These are phyloP conservation scores for Aspergillus sp. DNA, from an alignment of 2,329 filamentous ascomycete species.

Conservation along the genomic window DNA sequence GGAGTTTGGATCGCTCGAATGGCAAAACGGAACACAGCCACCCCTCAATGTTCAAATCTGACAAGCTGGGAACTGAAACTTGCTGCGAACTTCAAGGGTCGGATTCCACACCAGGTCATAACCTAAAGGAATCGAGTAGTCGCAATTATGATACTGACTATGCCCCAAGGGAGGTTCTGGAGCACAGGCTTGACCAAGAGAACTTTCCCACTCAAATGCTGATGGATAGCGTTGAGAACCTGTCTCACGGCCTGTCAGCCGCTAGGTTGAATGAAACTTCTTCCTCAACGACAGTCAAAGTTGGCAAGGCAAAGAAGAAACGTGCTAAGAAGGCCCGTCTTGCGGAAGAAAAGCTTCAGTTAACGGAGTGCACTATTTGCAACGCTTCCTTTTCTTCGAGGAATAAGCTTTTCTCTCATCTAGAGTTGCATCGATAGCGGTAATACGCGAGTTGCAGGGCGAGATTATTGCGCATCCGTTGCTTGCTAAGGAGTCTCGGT, in stretches of 20 bases:
- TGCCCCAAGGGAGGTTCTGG: slow-evolving; percentile 42
- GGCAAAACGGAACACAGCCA: neutral
- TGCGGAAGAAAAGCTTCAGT: slow-evolving; percentile 18
- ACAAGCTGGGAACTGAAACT: neutral
- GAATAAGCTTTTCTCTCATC: slow-evolving; percentile 71
- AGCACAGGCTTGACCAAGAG: slow-evolving; percentile 35
- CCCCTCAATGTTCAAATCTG: neutral
- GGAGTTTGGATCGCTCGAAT: neutral
- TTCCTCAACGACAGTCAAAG: slow-evolving; percentile 25
- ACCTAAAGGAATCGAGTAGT: neutral
- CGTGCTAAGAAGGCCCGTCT: slow-evolving; percentile 49
- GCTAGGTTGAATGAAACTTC: slow-evolving; percentile 21
- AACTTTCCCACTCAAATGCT: slow-evolving; percentile 7
- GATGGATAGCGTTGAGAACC: slow-evolving; percentile 9
- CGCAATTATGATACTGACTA: slow-evolving; percentile 36
- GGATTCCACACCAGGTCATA: neutral
- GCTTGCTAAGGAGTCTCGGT: neutral
- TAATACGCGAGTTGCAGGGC: neutral
- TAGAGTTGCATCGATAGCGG: slow-evolving; percentile 66
- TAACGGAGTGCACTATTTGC: slow-evolving; percentile 75
- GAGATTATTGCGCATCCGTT: neutral
- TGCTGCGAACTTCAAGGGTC: neutral
- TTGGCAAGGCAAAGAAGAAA: slow-evolving; percentile 56
- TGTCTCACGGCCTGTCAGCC: slow-evolving; percentile 20
- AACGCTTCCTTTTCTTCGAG: slow-evolving; percentile 74